Evolutionary conservation across 192 early-diverging fungal species (phyloP).

Genomic region (Rhizophagus prolifer): DNA sequence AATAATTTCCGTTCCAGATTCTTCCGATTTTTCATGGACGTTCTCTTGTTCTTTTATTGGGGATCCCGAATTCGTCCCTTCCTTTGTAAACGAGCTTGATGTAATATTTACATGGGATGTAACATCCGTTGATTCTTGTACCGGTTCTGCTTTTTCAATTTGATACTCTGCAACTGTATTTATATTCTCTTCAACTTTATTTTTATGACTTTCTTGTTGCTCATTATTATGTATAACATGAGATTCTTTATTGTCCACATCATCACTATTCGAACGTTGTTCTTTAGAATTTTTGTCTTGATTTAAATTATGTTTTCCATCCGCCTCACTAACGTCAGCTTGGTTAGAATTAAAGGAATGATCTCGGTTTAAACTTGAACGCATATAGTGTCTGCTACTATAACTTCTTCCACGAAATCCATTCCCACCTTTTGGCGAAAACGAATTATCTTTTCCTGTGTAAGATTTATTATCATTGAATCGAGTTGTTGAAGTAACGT

Average conservation of each 20-base stretch:
- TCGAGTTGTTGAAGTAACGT: background rate
- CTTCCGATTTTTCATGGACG: background rate
- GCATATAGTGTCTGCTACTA: background rate
- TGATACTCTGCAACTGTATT: background rate
- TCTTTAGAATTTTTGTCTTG: background rate
- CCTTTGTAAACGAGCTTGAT: background rate
- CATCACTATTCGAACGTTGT: background rate
- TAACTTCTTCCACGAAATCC: background rate
- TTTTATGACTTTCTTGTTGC: background rate
- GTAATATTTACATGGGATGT: background rate
- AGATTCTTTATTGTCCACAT: background rate
- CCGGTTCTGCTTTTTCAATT: background rate
- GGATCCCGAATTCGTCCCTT: no score
- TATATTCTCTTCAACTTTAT: background rate
- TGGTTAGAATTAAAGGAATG: background rate
- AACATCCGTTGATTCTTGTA: background rate
- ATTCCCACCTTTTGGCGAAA: background rate
- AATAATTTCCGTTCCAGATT: conserved; percentile 21
- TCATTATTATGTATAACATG: background rate
- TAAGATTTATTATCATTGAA: background rate
- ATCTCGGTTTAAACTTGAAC: background rate
- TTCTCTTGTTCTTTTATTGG: background rate
- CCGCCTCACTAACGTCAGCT: background rate
- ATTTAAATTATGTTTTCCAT: background rate
- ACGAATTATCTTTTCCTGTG: background rate